These are phyloP conservation scores for Heliocybe sulcata DNA, from an alignment of 1,284 basidiomycete genomes.

Conservation along the genomic window DNA sequence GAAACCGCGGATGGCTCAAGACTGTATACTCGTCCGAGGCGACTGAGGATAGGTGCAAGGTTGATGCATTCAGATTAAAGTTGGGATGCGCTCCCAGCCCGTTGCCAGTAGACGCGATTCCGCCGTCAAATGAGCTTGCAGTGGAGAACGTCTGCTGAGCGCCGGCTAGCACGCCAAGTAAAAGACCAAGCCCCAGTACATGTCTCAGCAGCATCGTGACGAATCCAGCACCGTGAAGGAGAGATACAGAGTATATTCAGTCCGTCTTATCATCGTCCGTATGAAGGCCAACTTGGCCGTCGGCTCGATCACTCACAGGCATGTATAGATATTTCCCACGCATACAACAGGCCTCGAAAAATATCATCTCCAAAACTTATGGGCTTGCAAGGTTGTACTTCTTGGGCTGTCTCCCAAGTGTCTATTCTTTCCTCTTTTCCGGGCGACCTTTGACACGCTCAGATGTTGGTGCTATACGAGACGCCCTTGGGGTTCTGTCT, in stretches of 20 bases:
- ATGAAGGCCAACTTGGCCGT: background rate
- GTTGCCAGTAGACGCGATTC: background rate
- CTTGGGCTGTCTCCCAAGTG: background rate
- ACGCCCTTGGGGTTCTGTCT: slow-evolving; percentile 93
- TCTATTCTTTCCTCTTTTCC: slow-evolving; percentile 9
- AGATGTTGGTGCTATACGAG: slow-evolving; percentile 82
- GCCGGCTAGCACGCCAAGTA: background rate
- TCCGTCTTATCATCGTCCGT: background rate
- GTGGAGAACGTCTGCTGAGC: background rate
- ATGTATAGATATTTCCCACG: background rate
- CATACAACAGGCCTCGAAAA: background rate
- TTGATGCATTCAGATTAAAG: background rate
- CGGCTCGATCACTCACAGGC: background rate
- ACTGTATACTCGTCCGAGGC: slow-evolving; percentile 30
- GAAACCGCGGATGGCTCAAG: slow-evolving; percentile 39
- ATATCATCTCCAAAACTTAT: background rate
- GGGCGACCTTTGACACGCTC: slow-evolving; percentile 11
- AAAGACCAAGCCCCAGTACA: background rate
- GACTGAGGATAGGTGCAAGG: slow-evolving; percentile 21
- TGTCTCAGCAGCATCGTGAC: background rate
- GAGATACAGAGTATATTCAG: no score
- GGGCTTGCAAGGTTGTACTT: no score
- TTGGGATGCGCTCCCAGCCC: background rate
- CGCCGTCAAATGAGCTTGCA: background rate
- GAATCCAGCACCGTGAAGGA: no score